Conservation (phyloP, 768 basidiomycete genomes). For the Russula earlei region DNA sequence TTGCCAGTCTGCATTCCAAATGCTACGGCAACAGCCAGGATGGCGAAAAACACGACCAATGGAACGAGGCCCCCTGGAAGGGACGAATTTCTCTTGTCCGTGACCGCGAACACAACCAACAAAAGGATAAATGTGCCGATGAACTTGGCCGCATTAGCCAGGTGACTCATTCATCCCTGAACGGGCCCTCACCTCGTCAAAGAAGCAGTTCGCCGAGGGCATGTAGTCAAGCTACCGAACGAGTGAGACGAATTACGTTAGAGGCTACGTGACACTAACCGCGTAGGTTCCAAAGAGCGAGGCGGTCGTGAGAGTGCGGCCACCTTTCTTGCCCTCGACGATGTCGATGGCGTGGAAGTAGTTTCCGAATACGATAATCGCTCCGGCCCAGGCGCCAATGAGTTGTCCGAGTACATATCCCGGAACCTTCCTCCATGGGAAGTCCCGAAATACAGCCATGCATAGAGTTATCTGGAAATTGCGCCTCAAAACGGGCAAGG, state of each 20-base stretch:
- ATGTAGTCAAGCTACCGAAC: slow-evolving; percentile 31
- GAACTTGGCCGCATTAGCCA: slow-evolving; percentile 31
- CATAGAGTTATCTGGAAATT: slow-evolving; percentile 51
- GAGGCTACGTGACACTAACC: slow-evolving; percentile 29
- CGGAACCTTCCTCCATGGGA: slow-evolving; percentile 78
- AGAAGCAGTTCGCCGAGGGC: slow-evolving; percentile 37
- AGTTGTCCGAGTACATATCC: slow-evolving; percentile 54
- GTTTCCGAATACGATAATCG: slow-evolving; percentile 49
- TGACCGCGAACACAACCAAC: slow-evolving; percentile 42
- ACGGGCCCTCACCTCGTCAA: slow-evolving; percentile 30
- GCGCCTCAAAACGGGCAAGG: not conserved
- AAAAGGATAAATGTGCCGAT: slow-evolving; percentile 46
- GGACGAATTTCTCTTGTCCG: slow-evolving; percentile 43
- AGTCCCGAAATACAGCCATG: slow-evolving; percentile 57
- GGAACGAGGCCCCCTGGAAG: slow-evolving; percentile 44
- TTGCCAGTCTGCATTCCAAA: slow-evolving; percentile 51
- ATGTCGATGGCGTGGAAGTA: slow-evolving; percentile 61
- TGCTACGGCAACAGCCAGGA: slow-evolving; percentile 49
- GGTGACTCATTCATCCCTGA: not conserved
- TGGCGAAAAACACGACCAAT: slow-evolving; percentile 42
- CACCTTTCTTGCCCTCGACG: slow-evolving; percentile 44
- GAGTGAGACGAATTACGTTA: not conserved
- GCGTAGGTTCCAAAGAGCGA: slow-evolving; percentile 52
- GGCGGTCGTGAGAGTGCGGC: slow-evolving; percentile 52
- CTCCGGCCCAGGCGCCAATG: slow-evolving; percentile 50